Evolutionary conservation across 768 basidiomycete species (phyloP).

Genomic region (Auricularia cornea): DNA sequence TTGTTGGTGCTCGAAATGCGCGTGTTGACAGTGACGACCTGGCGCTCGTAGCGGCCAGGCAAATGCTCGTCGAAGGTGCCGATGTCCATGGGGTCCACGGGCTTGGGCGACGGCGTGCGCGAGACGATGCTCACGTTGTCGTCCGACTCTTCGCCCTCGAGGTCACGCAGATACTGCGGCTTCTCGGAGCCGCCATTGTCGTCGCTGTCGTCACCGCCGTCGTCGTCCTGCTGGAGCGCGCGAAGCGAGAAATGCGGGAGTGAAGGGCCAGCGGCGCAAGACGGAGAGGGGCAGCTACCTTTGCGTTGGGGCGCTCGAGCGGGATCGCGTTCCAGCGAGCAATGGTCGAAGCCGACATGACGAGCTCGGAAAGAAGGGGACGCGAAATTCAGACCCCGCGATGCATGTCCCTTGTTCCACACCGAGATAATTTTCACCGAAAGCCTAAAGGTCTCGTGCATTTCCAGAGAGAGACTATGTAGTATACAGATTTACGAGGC

Average conservation of each 20-base stretch:
- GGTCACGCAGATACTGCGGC: conserved; percentile 1
- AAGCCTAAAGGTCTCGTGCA: too few species aligned
- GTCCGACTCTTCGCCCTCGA: conserved; percentile 27
- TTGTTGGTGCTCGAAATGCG: conserved; percentile 72
- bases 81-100: conserved; percentile 33
- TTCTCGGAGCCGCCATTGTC: conserved; percentile 30
- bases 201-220: conserved; percentile 19
- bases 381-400: too few species aligned
- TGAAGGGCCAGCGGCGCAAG: conserved; percentile 48
- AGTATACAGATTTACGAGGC: not conserved
- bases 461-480: too few species aligned
- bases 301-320: conserved; percentile 27
- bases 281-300: conserved; percentile 64
- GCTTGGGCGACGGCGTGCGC: conserved; percentile 63
- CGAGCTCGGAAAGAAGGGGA: not conserved
- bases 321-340: conserved; percentile 71
- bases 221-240: conserved; percentile 31
- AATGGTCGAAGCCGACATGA: conserved; percentile 57
- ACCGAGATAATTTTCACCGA: too few species aligned
- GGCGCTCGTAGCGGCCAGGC: conserved; percentile 36
- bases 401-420: too few species aligned
- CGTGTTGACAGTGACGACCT: conserved; percentile 74
- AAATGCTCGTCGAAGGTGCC: conserved; percentile 63
- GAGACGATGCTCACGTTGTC: conserved; percentile 69
- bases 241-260: conserved; percentile 31